A percentile compares a stretch with the other conserved stretches of the same genome.
Evolutionary conservation across 495 filamentous ascomycete species (phyloP).

Genomic region (Xylaria castorea): DNA sequence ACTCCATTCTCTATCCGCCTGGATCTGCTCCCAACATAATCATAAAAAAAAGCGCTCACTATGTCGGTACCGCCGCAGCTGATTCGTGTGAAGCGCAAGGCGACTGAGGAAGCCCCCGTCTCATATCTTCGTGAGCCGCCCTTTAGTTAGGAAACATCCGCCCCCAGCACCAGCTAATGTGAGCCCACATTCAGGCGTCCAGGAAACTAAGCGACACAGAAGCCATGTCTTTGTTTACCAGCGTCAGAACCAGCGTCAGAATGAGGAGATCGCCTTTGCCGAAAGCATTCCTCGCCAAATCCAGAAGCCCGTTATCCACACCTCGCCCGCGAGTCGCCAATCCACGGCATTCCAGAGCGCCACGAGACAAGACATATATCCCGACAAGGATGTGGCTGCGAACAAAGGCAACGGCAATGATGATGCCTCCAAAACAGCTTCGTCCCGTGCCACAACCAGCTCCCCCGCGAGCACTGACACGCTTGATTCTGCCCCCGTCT

Average conservation of each 20-base stretch:
- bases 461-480: neutral
- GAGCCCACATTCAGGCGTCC: slow-evolving; percentile 30
- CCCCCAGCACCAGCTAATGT: slow-evolving; percentile 30
- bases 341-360: slow-evolving; percentile 31
- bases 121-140: slow-evolving; percentile 57
- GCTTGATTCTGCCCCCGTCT: slow-evolving; percentile 15
- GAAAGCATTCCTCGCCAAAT: slow-evolving; percentile 30
- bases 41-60: slow-evolving; percentile 12
- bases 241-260: slow-evolving; percentile 50
- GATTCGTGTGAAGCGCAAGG: slow-evolving; percentile 63
- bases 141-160: slow-evolving; percentile 18
- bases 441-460: slow-evolving; percentile 7
- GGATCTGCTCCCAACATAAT: neutral
- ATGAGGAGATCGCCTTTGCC: slow-evolving; percentile 30
- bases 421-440: neutral
- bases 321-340: slow-evolving; percentile 28
- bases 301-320: slow-evolving; percentile 37
- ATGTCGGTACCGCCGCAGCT: slow-evolving; percentile 60
- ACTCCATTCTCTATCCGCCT: neutral
- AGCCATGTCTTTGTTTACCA: slow-evolving; percentile 52
- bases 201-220: slow-evolving; percentile 51
- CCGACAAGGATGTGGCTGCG: neutral
- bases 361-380: slow-evolving; percentile 22
- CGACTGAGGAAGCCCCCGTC: slow-evolving; percentile 56
- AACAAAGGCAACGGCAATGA: slow-evolving; percentile 22